Conservation (phyloP, 2,329 filamentous ascomycete species). For the Grosmannia penicillata region DNA sequence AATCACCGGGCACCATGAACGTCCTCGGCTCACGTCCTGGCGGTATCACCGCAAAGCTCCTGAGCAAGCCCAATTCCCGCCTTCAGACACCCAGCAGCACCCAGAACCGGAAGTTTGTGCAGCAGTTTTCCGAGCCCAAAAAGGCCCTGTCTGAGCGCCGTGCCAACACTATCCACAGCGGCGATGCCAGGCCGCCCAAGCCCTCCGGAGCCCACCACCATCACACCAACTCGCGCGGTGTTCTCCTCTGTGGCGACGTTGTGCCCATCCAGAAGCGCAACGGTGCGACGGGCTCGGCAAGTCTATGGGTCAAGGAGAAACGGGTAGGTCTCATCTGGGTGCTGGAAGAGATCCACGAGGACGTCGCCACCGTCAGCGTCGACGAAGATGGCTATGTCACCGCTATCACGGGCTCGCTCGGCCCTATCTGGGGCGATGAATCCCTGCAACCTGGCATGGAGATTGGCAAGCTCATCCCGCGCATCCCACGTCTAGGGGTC, state of each 20-base stretch:
- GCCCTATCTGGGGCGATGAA: slow-evolving; percentile 72
- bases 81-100: slow-evolving; percentile 26
- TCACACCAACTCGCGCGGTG: slow-evolving; percentile 57
- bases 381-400: slow-evolving; percentile 65
- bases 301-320: slow-evolving; percentile 98
- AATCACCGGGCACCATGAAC: slow-evolving; percentile 26
- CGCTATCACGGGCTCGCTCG: slow-evolving; percentile 58
- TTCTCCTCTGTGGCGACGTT: slow-evolving; percentile 91
- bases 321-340: slow-evolving; percentile 91
- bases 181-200: slow-evolving; percentile 38
- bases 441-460: slow-evolving; percentile 53
- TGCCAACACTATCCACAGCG: slow-evolving; percentile 49
- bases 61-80: slow-evolving; percentile 64
- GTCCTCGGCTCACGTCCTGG: slow-evolving; percentile 55
- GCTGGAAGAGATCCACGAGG: slow-evolving; percentile 91
- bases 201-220: slow-evolving; percentile 46
- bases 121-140: not conserved
- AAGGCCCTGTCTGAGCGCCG: slow-evolving; percentile 31
- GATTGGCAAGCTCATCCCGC: slow-evolving; percentile 64
- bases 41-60: slow-evolving; percentile 74
- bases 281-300: slow-evolving; percentile 79
- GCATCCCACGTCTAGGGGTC: slow-evolving; percentile 63
- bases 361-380: slow-evolving; percentile 63
- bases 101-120: not conserved
- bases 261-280: slow-evolving; percentile 95